Evolutionary conservation across 495 filamentous ascomycete genomes (phyloP).

Genomic region (Trichoderma orchidacearum): DNA sequence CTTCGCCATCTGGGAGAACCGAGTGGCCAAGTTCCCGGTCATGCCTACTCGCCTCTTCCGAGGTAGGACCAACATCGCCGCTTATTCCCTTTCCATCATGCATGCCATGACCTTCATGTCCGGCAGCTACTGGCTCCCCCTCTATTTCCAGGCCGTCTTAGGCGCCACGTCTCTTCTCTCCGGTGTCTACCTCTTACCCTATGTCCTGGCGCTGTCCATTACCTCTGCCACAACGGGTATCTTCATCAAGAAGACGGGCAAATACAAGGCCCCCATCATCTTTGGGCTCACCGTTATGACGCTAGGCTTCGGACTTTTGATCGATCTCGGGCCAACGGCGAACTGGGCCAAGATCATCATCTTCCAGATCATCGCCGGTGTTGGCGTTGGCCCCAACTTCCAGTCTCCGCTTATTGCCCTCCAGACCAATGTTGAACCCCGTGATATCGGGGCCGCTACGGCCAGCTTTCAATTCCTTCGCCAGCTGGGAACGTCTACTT

Average conservation of each 20-base stretch:
- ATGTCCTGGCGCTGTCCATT: slow-evolving; percentile 55
- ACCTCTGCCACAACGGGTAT: slow-evolving; percentile 50
- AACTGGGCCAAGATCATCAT: slow-evolving; percentile 46
- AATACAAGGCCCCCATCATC: slow-evolving; percentile 39
- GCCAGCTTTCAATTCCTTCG: slow-evolving; percentile 63
- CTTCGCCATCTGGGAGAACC: slow-evolving; percentile 58
- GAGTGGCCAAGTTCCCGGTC: slow-evolving; percentile 60
- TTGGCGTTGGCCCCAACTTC: slow-evolving; percentile 55
- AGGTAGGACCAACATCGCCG: slow-evolving; percentile 41
- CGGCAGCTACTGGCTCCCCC: slow-evolving; percentile 59
- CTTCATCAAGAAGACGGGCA: slow-evolving; percentile 60
- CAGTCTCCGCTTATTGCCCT: slow-evolving; percentile 69
- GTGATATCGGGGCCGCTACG: slow-evolving; percentile 66
- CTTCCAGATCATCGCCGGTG: slow-evolving; percentile 52
- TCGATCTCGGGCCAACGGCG: slow-evolving; percentile 35
- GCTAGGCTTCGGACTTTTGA: slow-evolving; percentile 51
- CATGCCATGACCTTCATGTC: slow-evolving; percentile 66
- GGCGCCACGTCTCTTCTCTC: slow-evolving; percentile 58
- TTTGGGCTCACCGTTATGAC: slow-evolving; percentile 42
- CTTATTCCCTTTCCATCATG: slow-evolving; percentile 42
- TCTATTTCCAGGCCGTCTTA: slow-evolving; percentile 69
- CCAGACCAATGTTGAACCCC: slow-evolving; percentile 52
- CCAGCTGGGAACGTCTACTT: slow-evolving; percentile 55
- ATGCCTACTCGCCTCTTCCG: slow-evolving; percentile 62
- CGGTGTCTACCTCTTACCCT: slow-evolving; percentile 69